Evolutionary conservation across 1,284 basidiomycete species (phyloP), one percentile per base, ranked within the genome.

Genomic region (Cutaneotrichosporon sp.): DNA sequence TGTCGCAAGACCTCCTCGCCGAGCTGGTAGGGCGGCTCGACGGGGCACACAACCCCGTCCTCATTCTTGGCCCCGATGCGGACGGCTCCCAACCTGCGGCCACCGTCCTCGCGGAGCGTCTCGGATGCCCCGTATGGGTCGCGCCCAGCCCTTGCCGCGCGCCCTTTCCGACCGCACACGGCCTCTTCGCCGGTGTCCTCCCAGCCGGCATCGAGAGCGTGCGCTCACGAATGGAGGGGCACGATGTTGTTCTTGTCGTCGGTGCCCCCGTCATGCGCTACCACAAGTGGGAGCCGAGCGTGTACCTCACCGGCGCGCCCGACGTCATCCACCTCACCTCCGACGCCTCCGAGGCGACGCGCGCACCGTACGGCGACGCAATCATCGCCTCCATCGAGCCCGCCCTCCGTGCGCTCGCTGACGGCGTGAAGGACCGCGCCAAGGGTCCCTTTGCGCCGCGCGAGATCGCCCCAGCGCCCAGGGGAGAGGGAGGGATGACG

Each of bases 21-120:
- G 59, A 64, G 27, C 29, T 64, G 0, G 16, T 27, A 9, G 18
- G 2, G 9, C 46, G 55, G 0, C 3, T 64, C 0, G 53, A 42
- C n/a, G 13, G n/a, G 2, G 58, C 33, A 25, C 38, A 31, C 18
- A 18, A 13, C 14, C 63, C 63, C 1, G 56, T 60, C 5, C 42
- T 64, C 8, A 51, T 64, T 3, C 56, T 64, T 18, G 63, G 63
- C 6, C 63, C 63, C 4, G 63, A 64, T 24, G 63, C 53, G 4
- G 63, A 64, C 29, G 53, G 50, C 27, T 54, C 61, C 8, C 63
- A 64, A 43, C 10, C 13, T 0, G 5, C 8, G 13, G 29, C 46
- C 8, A 51, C 56, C 9, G 11, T 5, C 34, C 47, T 64, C 3
- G 63, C 63, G 0, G 59, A 64, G 33, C 45, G 47, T 2, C 58